Evolutionary conservation across 495 filamentous ascomycete genomes (phyloP).

Genomic region (Penicillium waksmanii): DNA sequence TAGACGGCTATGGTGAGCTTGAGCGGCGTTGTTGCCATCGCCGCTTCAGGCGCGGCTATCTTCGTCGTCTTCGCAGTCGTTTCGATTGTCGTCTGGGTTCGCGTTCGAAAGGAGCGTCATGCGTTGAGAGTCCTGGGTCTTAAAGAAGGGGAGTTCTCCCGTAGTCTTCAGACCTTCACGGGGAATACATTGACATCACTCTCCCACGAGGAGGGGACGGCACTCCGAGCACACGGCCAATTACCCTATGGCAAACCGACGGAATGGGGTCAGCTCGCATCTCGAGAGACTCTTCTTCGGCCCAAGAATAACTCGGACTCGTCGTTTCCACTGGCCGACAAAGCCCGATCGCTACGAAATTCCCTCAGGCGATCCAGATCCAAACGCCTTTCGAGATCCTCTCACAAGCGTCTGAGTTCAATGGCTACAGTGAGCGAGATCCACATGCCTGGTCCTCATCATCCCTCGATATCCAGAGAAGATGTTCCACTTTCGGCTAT

Average conservation of each 20-base stretch:
- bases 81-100: constrained; percentile 43
- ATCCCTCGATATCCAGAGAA: constrained; percentile 29
- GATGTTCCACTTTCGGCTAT: constrained; percentile 44
- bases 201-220: constrained; percentile 39
- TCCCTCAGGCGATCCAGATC: constrained; percentile 40
- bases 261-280: constrained; percentile 50
- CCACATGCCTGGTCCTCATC: constrained; percentile 17
- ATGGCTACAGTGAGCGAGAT: constrained; percentile 38
- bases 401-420: constrained; percentile 31
- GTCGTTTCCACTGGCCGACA: constrained; percentile 30
- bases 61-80: constrained; percentile 40
- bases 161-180: constrained; percentile 31
- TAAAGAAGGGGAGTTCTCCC: constrained; percentile 26
- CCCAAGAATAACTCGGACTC: constrained; percentile 30
- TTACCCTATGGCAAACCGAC: constrained; percentile 43
- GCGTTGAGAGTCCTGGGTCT: constrained; percentile 33
- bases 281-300: constrained; percentile 41
- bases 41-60: constrained; percentile 43
- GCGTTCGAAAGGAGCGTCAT: constrained; percentile 45
- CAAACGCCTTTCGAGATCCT: constrained; percentile 28
- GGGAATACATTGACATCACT: constrained; percentile 42
- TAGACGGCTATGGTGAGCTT: constrained; percentile 39
- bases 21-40: constrained; percentile 46
- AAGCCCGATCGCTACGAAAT: constrained; percentile 34
- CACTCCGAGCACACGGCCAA: constrained; percentile 41